Evolutionary conservation across 345 rosid species (phyloP), one percentile per base, ranked within the genome.

Genomic region (Hypericum perforatum): DNA sequence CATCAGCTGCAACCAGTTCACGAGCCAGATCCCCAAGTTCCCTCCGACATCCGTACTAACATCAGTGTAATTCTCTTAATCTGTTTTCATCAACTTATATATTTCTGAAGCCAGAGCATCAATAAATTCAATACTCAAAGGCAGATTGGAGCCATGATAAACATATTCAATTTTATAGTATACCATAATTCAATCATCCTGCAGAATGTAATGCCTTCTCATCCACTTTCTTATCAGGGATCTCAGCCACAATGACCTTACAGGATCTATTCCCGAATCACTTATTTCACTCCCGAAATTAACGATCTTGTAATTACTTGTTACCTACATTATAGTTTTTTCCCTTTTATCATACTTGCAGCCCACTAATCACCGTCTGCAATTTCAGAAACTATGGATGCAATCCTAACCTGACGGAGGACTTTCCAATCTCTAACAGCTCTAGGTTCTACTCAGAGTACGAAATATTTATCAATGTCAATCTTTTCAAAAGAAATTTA

Each of bases 1-100:
- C 52, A 72, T 77, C 14, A 79, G 83, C 78, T 1, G 71, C 69
- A 82, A 82, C 66, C n/a, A 7, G 22, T 79, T 82, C 64, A 63
- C 70, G 2, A 65, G 69, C 9, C 16, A 16, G 37, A 65, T 82
- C 44, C 81, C 83, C 45, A 3, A 38, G 38, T 82, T 82, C 63
- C 70, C 58, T 7, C 5, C 45, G 39, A 57, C 79, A 15, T 75
- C 80, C 49, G 37, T 39, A 67, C 60, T 77, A 71, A 69, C 39
- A 66, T 75, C 81, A 64, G 70, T 79, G 85, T 82, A 77, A 73
- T 61, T 70, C 61, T 63, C 64, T 58, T 42, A 57, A 48, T 43
- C 57, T 41, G 9, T 45, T 63, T 16, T 54, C 36, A 22, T 42
- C 32, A 11, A 39, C 39, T 14, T 43, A 22, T 4, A 22, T 22